These are phyloP conservation scores for Mallotus repandus DNA, from an alignment of 441 rosid genomes.

Conservation along the genomic window DNA sequence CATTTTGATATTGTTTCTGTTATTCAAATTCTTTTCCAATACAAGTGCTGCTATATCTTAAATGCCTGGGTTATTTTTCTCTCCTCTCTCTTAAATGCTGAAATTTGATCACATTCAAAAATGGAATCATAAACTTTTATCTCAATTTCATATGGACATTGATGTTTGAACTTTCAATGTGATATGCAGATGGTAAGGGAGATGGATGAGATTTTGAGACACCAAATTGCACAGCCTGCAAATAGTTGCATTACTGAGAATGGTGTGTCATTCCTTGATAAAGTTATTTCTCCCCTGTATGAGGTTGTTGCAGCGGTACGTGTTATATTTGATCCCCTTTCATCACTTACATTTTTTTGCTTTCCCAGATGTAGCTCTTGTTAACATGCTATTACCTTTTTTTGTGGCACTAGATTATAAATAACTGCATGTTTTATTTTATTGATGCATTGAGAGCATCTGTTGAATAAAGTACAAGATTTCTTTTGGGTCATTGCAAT, in stretches of 20 bases:
- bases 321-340: slow-evolving; percentile 9
- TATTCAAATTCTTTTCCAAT: background rate
- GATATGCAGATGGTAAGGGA: slow-evolving; percentile 83
- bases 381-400: background rate
- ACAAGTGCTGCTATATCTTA: background rate
- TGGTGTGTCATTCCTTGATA: slow-evolving; percentile 77
- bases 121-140: background rate
- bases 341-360: background rate
- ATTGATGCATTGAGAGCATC: background rate
- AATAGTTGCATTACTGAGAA: slow-evolving; percentile 67
- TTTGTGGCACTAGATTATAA: background rate
- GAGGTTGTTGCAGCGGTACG: slow-evolving; percentile 88
- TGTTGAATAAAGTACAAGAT: background rate
- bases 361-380: background rate
- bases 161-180: slow-evolving; percentile 11
- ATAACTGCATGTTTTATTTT: no score
- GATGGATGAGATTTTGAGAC: slow-evolving; percentile 81
- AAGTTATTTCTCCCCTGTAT: slow-evolving; percentile 78
- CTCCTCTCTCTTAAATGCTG: slow-evolving; percentile 4
- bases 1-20: background rate
- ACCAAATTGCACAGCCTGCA: slow-evolving; percentile 73
- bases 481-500: background rate
- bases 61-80: background rate
- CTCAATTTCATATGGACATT: background rate
- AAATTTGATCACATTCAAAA: background rate